Evolutionary conservation across 129 eudicot genomes (phyloP).

Genomic region (Escallonia herrerae): DNA sequence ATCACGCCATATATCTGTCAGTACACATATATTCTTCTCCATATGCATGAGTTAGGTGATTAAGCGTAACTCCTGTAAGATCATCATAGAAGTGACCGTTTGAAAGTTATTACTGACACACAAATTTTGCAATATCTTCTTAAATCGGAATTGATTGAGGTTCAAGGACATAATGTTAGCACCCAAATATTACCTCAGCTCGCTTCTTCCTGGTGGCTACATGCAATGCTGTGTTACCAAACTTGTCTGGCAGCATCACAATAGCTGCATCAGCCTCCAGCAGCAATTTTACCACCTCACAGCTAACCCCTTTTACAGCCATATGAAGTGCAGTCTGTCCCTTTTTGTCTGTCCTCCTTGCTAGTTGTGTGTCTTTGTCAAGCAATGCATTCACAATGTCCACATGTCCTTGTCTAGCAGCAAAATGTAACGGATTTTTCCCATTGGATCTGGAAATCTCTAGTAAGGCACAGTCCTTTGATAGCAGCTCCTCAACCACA

Average conservation of each 20-base stretch:
- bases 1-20: too few species aligned
- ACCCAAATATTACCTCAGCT: constrained; percentile 40
- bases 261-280: constrained; percentile 65
- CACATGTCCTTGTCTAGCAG: constrained; percentile 66
- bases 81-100: too few species aligned
- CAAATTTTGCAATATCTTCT: too few species aligned
- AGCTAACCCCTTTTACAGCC: constrained; percentile 73
- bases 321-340: constrained; percentile 85
- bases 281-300: constrained; percentile 62
- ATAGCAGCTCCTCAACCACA: constrained; percentile 55
- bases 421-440: constrained; percentile 66
- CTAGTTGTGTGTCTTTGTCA: constrained; percentile 56
- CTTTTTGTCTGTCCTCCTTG: constrained; percentile 67
- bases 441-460: constrained; percentile 47
- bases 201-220: constrained; percentile 78
- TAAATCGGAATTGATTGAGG: too few species aligned
- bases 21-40: too few species aligned
- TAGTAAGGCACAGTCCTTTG: constrained; percentile 43
- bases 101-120: too few species aligned
- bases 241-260: constrained; percentile 67
- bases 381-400: constrained; percentile 66
- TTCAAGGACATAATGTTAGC: too few species aligned
- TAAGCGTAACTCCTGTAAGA: too few species aligned
- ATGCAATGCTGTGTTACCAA: constrained; percentile 73
- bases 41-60: too few species aligned